Base-by-base conservation (phyloP, 306 rosid genomes). In the Myrica gale region DNA sequence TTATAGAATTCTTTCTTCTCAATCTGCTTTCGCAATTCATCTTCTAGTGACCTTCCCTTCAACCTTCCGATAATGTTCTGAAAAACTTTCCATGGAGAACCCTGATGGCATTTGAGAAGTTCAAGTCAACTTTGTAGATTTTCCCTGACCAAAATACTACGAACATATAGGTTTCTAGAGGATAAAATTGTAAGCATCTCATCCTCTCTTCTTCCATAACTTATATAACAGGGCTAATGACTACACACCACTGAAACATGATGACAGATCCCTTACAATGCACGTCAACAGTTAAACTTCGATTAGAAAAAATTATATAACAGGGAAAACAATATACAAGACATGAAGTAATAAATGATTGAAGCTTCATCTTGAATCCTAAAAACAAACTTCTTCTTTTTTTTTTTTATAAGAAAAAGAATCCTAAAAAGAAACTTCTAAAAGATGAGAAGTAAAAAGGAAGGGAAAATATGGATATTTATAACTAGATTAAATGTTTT, bases 21-120 rank as follows among this genome's bases (percentile, higher is more conserved):
- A 54, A 92, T 88, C 87, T 90, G 92, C 50, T 84, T 73, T 69
- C 78, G 84, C 50, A 94, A 66, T 61, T 89, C 74, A 75, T 86
- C 89, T 85, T 93, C 93, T 62, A 93, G 55, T 0, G 96, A 88
- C 37, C 73, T 56, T 74, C 89, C 87, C 86, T 89, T 89, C 52
- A 84, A 80, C 53, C 78, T 75, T 82, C 78, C 86, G 77, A 85
- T 75, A n/a, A 81, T 82, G 76, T 85, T 74, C 78, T 89, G 84
- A 46, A 85, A 80, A 72, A 84, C 78, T 74, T 84, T 79, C 84
- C 85, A 76, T 46, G 83, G 86, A 55, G 84, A 82, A 79, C 78
- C 90, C 94, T 87, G 77, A 60, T 67, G 44, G 46, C 53, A 78
- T 76, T 73, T 62, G 56, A 53, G 43, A 71, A 23, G 42, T n/a